Evolutionary conservation across 1,284 basidiomycete genomes (phyloP).

Genomic region (Trametes sp.): DNA sequence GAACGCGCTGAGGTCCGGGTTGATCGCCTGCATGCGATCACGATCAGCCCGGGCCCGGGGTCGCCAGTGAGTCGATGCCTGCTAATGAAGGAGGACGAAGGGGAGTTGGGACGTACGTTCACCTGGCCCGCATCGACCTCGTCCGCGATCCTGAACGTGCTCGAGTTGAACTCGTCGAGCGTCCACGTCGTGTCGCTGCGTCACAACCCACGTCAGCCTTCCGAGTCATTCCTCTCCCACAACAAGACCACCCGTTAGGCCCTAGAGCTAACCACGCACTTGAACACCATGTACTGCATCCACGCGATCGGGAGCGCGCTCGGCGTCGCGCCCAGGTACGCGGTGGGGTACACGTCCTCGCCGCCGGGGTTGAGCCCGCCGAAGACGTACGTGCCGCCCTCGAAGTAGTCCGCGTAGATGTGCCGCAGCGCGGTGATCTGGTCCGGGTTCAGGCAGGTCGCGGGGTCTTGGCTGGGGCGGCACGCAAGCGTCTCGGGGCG

Average conservation of each 20-base stretch:
- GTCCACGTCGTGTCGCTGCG: constrained; percentile 31
- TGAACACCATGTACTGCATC: constrained; percentile 31
- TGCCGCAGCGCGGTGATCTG: constrained; percentile 44
- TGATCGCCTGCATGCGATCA: constrained; percentile 34
- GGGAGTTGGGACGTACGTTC: too few species aligned
- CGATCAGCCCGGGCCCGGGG: too few species aligned
- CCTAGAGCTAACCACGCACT: too few species aligned
- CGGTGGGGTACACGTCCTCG: constrained; percentile 25
- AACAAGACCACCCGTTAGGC: too few species aligned
- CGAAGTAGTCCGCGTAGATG: constrained; percentile 42
- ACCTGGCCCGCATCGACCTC: constrained; percentile 31
- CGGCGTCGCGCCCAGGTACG: constrained; percentile 14
- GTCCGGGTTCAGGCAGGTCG: constrained; percentile 40
- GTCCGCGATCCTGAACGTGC: constrained; percentile 28
- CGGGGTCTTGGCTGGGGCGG: constrained; percentile 31
- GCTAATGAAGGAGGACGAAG: too few species aligned
- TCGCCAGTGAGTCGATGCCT: too few species aligned
- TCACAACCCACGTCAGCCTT: too few species aligned
- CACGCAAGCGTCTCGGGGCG: constrained; percentile 41
- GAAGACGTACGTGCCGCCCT: constrained; percentile 35
- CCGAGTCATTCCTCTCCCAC: too few species aligned
- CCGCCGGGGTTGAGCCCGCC: constrained; percentile 37
- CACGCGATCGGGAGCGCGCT: constrained; percentile 21
- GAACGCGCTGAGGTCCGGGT: constrained; percentile 39
- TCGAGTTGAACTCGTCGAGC: constrained; percentile 28